A percentile compares a stretch with the other conserved stretches of the same genome.
These are phyloP conservation scores for Plasmodium falciparum DNA, from an alignment of 169 alveolate genomes.

Conservation along the genomic window DNA sequence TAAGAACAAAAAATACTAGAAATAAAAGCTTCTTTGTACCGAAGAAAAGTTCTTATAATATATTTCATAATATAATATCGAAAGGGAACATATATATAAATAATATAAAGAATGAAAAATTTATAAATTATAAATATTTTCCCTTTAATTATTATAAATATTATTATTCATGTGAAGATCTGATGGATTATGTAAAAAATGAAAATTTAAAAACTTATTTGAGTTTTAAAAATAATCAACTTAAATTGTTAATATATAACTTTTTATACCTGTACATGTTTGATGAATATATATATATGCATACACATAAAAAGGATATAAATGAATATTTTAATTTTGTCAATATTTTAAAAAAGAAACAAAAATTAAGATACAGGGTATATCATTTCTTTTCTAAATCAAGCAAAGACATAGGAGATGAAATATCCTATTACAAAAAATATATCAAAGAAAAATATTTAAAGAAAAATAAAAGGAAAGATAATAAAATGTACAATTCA, in stretches of 20 bases:
- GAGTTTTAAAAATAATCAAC: slow-evolving; percentile 50
- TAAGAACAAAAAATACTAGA: too few relatives aligned
- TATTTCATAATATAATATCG: too few relatives aligned
- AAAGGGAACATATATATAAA: too few relatives aligned
- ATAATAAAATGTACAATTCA: slow-evolving; percentile 42
- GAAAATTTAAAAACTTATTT: slow-evolving; percentile 25
- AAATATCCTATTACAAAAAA: slow-evolving; percentile 43
- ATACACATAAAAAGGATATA: slow-evolving; percentile 71
- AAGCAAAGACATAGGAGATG: slow-evolving; percentile 46
- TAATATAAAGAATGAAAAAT: too few relatives aligned
- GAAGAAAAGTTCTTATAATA: too few relatives aligned
- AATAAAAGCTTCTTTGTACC: too few relatives aligned
- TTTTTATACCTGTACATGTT: slow-evolving; percentile 49
- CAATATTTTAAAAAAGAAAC: slow-evolving; percentile 54
- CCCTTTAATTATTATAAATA: too few relatives aligned
- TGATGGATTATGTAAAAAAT: slow-evolving; percentile 4
- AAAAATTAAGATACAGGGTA: slow-evolving; percentile 47
- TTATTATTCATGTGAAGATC: not conserved
- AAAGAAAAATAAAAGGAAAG: slow-evolving; percentile 59
- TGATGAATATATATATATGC: slow-evolving; percentile 64
- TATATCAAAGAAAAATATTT: slow-evolving; percentile 52
- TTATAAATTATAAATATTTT: too few relatives aligned
- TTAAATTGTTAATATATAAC: slow-evolving; percentile 59
- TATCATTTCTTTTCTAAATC: slow-evolving; percentile 28
- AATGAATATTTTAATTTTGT: slow-evolving; percentile 67